phyloP scores from a whole-genome alignment of 345 rosid species.

The Crucihimalaya himalaica region DNA sequence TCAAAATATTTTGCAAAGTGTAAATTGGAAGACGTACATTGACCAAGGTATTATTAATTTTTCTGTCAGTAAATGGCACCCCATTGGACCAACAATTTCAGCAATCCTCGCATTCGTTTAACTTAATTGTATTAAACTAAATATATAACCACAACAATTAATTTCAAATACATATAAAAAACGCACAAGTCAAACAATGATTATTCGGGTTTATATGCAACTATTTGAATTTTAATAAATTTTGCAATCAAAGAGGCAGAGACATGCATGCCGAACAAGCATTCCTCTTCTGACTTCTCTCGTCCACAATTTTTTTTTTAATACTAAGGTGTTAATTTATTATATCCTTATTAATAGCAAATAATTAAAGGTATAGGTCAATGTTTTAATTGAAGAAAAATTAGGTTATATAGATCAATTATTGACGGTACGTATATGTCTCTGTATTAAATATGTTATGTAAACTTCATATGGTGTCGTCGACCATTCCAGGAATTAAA shows the following conservation, averaged over 20 bases:
- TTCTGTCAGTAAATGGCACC: constrained; percentile 25
- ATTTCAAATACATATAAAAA: constrained; percentile 7
- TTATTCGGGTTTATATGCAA: constrained; percentile 1
- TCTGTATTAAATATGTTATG: not conserved
- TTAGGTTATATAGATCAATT: constrained; percentile 21
- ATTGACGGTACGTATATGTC: constrained; percentile 18
- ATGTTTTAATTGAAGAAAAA: not conserved
- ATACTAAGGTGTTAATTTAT: not conserved
- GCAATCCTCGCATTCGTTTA: constrained; percentile 26
- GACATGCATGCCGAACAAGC: constrained; percentile 38
- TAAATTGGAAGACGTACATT: constrained; percentile 17
- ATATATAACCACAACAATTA: not conserved
- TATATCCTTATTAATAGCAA: not conserved
- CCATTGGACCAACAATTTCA: constrained; percentile 37
- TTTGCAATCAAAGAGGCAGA: constrained; percentile 30
- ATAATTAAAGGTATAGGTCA: constrained; percentile 8
- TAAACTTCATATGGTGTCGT: constrained; percentile 15
- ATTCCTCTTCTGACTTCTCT: constrained; percentile 28
- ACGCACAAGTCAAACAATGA: constrained; percentile 26
- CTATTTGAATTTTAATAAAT: not conserved
- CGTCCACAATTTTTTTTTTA: not conserved
- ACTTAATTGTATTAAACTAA: constrained; percentile 4
- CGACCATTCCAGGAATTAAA: not conserved
- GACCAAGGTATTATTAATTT: constrained; percentile 26
- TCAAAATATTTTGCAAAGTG: not conserved